Evolutionary conservation across 305 asterid genomes (phyloP).

Genomic region (Solanum hybrid): DNA sequence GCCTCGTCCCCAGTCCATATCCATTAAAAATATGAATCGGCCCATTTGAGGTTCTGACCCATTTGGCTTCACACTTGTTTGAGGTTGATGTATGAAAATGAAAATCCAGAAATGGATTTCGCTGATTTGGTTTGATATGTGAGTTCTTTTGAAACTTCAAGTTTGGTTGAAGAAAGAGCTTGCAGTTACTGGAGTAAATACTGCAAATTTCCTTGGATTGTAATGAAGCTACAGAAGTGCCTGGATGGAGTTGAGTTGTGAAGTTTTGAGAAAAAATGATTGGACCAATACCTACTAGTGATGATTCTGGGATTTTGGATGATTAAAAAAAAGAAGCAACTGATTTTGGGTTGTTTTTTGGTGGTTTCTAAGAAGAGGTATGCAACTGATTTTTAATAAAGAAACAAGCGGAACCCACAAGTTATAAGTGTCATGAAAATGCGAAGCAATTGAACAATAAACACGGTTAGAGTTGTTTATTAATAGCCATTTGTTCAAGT

Average conservation of each 20-base stretch:
- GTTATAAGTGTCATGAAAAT: background rate
- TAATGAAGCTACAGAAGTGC: background rate
- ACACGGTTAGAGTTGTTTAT: background rate
- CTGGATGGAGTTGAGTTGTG: background rate
- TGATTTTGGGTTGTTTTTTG: background rate
- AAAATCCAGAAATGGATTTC: background rate
- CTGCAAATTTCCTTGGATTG: background rate
- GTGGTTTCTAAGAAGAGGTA: background rate
- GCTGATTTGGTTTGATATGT: background rate
- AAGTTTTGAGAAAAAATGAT: background rate
- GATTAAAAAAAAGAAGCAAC: background rate
- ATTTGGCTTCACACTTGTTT: background rate
- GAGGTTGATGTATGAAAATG: background rate
- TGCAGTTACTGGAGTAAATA: background rate
- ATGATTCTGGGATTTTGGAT: background rate
- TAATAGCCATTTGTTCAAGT: background rate
- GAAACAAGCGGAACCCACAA: background rate
- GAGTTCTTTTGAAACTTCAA: background rate
- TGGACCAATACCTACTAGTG: background rate
- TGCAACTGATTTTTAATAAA: background rate
- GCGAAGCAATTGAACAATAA: background rate
- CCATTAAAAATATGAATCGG: background rate
- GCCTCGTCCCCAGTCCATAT: background rate
- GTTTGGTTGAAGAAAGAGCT: background rate
- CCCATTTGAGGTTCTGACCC: background rate